Evolutionary conservation across 1,139 yeast genomes (phyloP).

Genomic region (Saccharomycopsis hybrid): DNA sequence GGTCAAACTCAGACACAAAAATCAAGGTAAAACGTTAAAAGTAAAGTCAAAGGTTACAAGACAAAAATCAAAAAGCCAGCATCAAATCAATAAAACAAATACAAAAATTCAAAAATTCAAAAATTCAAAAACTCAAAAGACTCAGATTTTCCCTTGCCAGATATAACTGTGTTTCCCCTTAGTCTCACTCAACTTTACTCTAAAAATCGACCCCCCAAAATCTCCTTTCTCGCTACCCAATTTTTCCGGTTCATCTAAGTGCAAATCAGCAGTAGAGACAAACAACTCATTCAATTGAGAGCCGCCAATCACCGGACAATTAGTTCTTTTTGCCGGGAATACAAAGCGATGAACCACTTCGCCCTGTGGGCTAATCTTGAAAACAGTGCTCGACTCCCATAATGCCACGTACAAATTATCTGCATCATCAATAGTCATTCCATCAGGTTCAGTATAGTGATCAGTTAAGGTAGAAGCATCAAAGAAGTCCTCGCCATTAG

Average conservation of each 20-base stretch:
- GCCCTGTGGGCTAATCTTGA: conserved; percentile 46
- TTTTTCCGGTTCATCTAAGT: conserved; percentile 34
- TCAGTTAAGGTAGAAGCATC: conserved; percentile 31
- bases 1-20: neutral
- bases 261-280: conserved; percentile 59
- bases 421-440: conserved; percentile 55
- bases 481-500: conserved; percentile 40
- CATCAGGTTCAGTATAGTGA: conserved; percentile 60
- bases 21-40: neutral
- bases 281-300: conserved; percentile 48
- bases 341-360: conserved; percentile 42
- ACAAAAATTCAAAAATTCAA: too few relatives aligned
- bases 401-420: conserved; percentile 67
- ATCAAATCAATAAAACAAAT: neutral
- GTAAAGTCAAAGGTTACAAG: neutral
- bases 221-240: conserved; percentile 41
- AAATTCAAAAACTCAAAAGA: neutral
- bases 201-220: conserved; percentile 50
- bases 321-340: conserved; percentile 57
- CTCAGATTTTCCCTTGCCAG: conserved; percentile 1
- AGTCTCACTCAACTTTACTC: conserved; percentile 30
- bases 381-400: conserved; percentile 54
- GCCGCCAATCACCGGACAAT: conserved; percentile 76
- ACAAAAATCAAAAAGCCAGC: neutral
- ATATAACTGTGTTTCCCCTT: conserved; percentile 22